phyloP scores from a whole-genome alignment of 2,329 filamentous ascomycete species.

The Monilinia vaccinii-corymbosi region DNA sequence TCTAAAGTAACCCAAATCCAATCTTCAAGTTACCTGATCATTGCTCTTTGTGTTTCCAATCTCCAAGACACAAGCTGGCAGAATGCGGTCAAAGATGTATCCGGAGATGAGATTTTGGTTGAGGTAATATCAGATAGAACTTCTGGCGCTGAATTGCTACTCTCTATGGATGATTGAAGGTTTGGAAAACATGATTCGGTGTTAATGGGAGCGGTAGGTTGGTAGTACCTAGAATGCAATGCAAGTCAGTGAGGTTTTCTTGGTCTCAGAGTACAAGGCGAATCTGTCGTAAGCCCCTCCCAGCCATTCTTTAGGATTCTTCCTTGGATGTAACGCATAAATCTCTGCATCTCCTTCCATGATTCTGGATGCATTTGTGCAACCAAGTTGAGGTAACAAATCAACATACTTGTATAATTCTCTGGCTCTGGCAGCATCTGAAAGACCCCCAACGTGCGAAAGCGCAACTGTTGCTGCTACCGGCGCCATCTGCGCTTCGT shows the following conservation, averaged over 20 bases:
- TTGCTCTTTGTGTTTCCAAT: constrained; percentile 37
- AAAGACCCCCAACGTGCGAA: constrained; percentile 26
- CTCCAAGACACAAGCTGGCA: constrained; percentile 42
- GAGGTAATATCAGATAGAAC: constrained; percentile 24
- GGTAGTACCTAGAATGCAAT: constrained; percentile 24
- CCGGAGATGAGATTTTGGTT: constrained; percentile 30
- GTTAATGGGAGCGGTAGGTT: constrained; percentile 16
- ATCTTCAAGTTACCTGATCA: constrained; percentile 33
- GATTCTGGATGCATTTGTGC: not conserved
- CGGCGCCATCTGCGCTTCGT: constrained; percentile 20
- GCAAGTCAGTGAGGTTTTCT: constrained; percentile 2
- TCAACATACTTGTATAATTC: constrained; percentile 29
- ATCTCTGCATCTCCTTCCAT: not conserved
- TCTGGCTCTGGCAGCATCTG: constrained; percentile 26
- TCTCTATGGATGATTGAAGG: not conserved
- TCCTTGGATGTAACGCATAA: not conserved
- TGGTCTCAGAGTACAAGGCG: not conserved
- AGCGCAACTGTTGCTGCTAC: constrained; percentile 18
- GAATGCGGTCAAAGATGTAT: constrained; percentile 37
- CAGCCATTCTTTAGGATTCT: not conserved
- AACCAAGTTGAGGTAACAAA: not conserved
- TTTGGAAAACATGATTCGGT: constrained; percentile 1
- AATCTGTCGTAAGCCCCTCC: not conserved
- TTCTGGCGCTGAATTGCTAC: constrained; percentile 10
- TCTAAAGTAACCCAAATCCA: not conserved